Percentiles rank a stretch among this genome's conserved stretches.
phyloP scores from a whole-genome alignment of 148 eudicot species.

The Nyssa sinensis region DNA sequence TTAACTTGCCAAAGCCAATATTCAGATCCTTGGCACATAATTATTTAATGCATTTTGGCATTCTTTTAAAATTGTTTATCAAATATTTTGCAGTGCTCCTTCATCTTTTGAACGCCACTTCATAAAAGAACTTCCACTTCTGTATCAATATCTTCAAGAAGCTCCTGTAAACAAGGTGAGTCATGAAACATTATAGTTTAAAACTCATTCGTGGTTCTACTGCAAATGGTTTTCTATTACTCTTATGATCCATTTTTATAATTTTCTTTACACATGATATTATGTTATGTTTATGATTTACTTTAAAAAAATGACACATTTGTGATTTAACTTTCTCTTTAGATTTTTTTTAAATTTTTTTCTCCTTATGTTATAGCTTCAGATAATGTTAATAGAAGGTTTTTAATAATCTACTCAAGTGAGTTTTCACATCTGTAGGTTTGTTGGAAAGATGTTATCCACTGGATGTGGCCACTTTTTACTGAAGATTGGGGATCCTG shows the following conservation, averaged over 20 bases:
- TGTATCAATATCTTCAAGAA: conserved; percentile 65
- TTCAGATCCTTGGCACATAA: neutral
- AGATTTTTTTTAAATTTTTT: neutral
- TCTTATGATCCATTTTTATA: neutral
- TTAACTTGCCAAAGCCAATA: neutral
- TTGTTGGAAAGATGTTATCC: conserved; percentile 81
- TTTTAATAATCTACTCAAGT: neutral
- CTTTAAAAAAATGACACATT: no score
- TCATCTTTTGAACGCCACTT: conserved; percentile 76
- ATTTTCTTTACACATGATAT: conserved; percentile 1
- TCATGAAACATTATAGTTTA: neutral
- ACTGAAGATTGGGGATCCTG: conserved; percentile 93
- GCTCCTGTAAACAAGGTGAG: conserved; percentile 66
- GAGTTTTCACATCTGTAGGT: conserved; percentile 31
- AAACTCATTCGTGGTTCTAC: neutral
- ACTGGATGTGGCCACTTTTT: conserved; percentile 99
- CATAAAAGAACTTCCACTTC: conserved; percentile 60
- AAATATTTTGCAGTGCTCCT: conserved; percentile 57
- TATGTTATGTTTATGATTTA: neutral
- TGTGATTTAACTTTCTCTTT: neutral
- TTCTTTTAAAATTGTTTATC: conserved; percentile 2
- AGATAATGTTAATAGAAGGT: conserved; percentile 7
- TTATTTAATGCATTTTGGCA: neutral
- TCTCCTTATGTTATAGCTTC: neutral
- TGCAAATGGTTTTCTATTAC: neutral